phyloP scores from a whole-genome alignment of 495 filamentous ascomycete species.

The Trichoderma reesei region DNA sequence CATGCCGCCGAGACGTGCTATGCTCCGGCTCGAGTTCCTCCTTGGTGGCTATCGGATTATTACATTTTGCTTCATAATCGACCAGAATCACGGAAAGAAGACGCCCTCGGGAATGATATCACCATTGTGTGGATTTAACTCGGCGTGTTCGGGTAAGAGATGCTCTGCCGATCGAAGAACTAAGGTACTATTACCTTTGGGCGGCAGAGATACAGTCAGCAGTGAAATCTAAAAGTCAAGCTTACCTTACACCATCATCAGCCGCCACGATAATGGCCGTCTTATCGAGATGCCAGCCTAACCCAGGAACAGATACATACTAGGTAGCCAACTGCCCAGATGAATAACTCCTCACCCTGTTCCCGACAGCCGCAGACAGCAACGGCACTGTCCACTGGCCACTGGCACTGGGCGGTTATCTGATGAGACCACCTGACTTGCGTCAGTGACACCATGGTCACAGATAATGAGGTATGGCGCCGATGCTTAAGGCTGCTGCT shows the following conservation, averaged over 20 bases:
- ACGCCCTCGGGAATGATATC: too few relatives aligned
- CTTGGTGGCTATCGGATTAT: too few relatives aligned
- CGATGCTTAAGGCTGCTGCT: neutral
- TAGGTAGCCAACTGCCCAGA: too few relatives aligned
- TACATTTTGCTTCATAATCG: too few relatives aligned
- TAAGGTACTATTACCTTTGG: neutral
- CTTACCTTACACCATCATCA: neutral
- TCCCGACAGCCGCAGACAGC: neutral
- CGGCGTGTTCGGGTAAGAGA: too few relatives aligned
- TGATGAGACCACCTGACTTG: conserved; percentile 4
- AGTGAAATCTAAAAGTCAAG: neutral
- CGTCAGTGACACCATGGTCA: conserved; percentile 7
- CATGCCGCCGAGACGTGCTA: too few relatives aligned
- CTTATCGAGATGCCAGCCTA: neutral
- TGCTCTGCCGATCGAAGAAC: too few relatives aligned
- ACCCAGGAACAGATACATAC: neutral
- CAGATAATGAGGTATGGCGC: neutral
- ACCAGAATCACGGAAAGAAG: too few relatives aligned
- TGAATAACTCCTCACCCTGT: too few relatives aligned
- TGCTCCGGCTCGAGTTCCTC: too few relatives aligned
- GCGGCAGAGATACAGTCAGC: neutral
- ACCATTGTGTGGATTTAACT: too few relatives aligned
- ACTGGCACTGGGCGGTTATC: neutral
- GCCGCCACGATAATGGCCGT: neutral
- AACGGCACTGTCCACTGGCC: too few relatives aligned